phyloP scores from a whole-genome alignment of 176 grass and related monocot species.

The Phoenix dactylifera region DNA sequence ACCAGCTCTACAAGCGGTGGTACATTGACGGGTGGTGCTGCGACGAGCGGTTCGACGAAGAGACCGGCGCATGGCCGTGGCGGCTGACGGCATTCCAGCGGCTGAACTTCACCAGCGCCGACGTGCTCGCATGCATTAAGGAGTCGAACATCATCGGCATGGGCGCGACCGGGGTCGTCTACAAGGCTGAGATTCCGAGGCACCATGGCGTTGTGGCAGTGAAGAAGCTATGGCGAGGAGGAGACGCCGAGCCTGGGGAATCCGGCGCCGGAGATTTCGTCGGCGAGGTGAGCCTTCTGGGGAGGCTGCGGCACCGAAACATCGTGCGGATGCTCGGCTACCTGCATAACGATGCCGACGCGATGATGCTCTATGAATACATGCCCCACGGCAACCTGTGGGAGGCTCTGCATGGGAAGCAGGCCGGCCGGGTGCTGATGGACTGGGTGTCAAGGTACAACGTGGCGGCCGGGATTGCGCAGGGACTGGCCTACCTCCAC shows the following conservation, averaged over 20 bases:
- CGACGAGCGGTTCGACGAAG: slow-evolving; percentile 32
- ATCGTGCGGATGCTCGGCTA: slow-evolving; percentile 87
- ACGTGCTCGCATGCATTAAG: slow-evolving; percentile 84
- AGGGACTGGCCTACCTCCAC: slow-evolving; percentile 84
- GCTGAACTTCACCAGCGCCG: slow-evolving; percentile 76
- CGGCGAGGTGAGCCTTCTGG: slow-evolving; percentile 73
- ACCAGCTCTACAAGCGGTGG: slow-evolving; percentile 55
- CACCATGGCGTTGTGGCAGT: slow-evolving; percentile 75
- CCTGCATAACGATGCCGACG: slow-evolving; percentile 73
- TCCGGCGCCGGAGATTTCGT: slow-evolving; percentile 20
- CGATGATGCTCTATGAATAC: slow-evolving; percentile 95
- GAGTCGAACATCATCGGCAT: slow-evolving; percentile 89
- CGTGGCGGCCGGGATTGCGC: slow-evolving; percentile 67
- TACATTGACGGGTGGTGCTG: slow-evolving; percentile 54
- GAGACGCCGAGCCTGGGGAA: slow-evolving; percentile 29
- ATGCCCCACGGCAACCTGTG: slow-evolving; percentile 95
- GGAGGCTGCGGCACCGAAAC: slow-evolving; percentile 76
- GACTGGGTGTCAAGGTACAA: slow-evolving; percentile 92
- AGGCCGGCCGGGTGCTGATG: slow-evolving; percentile 46
- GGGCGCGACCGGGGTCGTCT: slow-evolving; percentile 83
- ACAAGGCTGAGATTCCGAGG: slow-evolving; percentile 73
- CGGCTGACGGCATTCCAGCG: slow-evolving; percentile 80
- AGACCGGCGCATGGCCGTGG: slow-evolving; percentile 75
- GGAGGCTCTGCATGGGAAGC: slow-evolving; percentile 68
- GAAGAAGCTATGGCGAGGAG: slow-evolving; percentile 78